Conservation (phyloP, 352 stramenopile genomes). For the Phytopythium montanum region DNA sequence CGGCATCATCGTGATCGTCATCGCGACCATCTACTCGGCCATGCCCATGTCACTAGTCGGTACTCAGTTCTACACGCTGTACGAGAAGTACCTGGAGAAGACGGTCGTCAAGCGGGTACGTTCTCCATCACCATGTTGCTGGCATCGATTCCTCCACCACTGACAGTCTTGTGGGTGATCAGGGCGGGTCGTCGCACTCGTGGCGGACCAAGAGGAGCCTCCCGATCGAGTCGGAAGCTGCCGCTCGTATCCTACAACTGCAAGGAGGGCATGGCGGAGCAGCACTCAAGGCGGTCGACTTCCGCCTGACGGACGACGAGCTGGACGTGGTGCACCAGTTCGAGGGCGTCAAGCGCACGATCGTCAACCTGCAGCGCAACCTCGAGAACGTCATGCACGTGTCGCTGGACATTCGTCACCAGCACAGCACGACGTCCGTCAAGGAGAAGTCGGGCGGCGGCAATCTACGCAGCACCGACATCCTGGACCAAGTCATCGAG, state of each 20-base stretch:
- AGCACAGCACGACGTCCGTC: conserved; percentile 1
- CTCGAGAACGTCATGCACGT: conserved; percentile 38
- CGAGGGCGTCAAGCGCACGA: conserved; percentile 38
- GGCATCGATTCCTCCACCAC: not conserved
- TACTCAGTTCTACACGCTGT: conserved; percentile 65
- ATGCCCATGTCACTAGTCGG: conserved; percentile 78
- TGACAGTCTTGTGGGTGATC: not conserved
- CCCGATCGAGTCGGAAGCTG: conserved; percentile 7
- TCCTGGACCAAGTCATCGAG: conserved; percentile 44
- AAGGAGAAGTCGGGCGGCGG: not conserved
- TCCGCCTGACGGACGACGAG: conserved; percentile 42
- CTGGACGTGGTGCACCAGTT: conserved; percentile 42
- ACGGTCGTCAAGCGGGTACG: conserved; percentile 51
- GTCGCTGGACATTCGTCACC: conserved; percentile 24
- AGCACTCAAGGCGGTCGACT: conserved; percentile 13
- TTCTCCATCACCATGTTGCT: not conserved
- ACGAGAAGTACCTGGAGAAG: conserved; percentile 65
- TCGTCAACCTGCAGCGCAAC: conserved; percentile 48
- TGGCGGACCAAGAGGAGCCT: conserved; percentile 46
- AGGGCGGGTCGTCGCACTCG: conserved; percentile 53
- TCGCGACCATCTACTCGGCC: conserved; percentile 62
- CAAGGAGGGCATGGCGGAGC: not conserved
- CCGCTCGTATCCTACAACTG: conserved; percentile 8
- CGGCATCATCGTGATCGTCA: conserved; percentile 56
- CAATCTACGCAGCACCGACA: conserved; percentile 19